Base-by-base conservation (phyloP, 1,139 yeast genomes). In the Geotrichum klebahnii region DNA sequence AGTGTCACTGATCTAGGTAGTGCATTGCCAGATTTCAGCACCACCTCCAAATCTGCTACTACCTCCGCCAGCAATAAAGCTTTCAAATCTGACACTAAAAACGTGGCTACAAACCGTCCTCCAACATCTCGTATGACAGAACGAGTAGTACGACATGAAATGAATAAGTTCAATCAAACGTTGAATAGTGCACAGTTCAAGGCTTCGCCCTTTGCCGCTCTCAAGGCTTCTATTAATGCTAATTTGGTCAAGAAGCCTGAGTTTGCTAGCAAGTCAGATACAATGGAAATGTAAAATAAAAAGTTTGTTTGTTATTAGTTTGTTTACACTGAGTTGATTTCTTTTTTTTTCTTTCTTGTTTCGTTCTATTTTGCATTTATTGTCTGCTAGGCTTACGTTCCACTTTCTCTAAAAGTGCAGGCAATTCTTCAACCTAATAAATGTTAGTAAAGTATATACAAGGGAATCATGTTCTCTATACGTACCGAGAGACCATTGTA, bases 401-500 rank as follows among this genome's bases (percentile, higher is more conserved):
- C n/a, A n/a, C n/a, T n/a, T n/a, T n/a, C n/a, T n/a, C n/a, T n/a
- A n/a, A n/a, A n/a, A n/a, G n/a, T n/a, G n/a, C n/a, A n/a, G n/a
- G n/a, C n/a, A n/a, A n/a, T n/a, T n/a, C n/a, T n/a, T n/a, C n/a
- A n/a, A n/a, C n/a, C n/a, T n/a, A n/a, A n/a, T n/a, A n/a, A n/a
- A n/a, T n/a, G n/a, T n/a, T n/a, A n/a, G n/a, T n/a, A n/a, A n/a
- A n/a, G n/a, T n/a, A n/a, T n/a, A n/a, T n/a, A n/a, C n/a, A n/a
- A n/a, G n/a, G n/a, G n/a, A n/a, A n/a, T n/a, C n/a, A n/a, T n/a
- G n/a, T n/a, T n/a, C n/a, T n/a, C n/a, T n/a, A n/a, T n/a, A n/a
- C n/a, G n/a, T n/a, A n/a, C n/a, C 40, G 33, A 20, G 3, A 41
- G 38, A 57, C 78, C 78, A 61, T 84, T 87, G 71, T 81, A 88